Evolutionary conservation across 2,329 filamentous ascomycete species (phyloP).

Genomic region (Aspergillus pseudoviridinutans): DNA sequence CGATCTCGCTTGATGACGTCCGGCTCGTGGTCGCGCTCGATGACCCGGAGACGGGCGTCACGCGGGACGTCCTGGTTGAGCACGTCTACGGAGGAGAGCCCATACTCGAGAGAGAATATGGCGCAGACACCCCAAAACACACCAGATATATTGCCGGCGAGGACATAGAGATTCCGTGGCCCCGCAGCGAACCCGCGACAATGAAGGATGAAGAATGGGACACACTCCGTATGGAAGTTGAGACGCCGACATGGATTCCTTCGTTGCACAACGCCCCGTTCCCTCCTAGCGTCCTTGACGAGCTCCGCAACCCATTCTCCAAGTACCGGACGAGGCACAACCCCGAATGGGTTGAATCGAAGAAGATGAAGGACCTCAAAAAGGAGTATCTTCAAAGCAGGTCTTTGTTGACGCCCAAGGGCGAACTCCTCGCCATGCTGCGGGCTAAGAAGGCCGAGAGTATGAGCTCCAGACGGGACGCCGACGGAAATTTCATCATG

Average conservation of each 20-base stretch:
- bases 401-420: conserved; percentile 46
- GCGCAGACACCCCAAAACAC: conserved; percentile 39
- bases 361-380: conserved; percentile 56
- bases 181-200: conserved; percentile 50
- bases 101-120: conserved; percentile 48
- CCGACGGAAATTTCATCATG: conserved; percentile 36
- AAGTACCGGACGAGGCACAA: conserved; percentile 79
- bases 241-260: conserved; percentile 72
- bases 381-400: conserved; percentile 43
- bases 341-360: conserved; percentile 63
- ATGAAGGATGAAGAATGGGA: conserved; percentile 59
- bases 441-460: conserved; percentile 35
- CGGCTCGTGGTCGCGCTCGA: conserved; percentile 76
- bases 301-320: conserved; percentile 79
- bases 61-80: conserved; percentile 73
- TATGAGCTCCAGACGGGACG: conserved; percentile 31
- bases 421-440: conserved; percentile 38
- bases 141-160: conserved; percentile 63
- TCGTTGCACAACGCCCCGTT: conserved; percentile 73
- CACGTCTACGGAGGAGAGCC: conserved; percentile 57
- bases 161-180: conserved; percentile 74
- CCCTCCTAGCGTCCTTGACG: conserved; percentile 73
- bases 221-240: conserved; percentile 71
- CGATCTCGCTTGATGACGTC: conserved; percentile 66
- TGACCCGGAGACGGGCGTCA: conserved; percentile 60